A percentile compares a stretch with the other conserved stretches of the same genome.
Conservation (phyloP, 352 stramenopile genomes). For the Globisporangium iwayamae region DNA sequence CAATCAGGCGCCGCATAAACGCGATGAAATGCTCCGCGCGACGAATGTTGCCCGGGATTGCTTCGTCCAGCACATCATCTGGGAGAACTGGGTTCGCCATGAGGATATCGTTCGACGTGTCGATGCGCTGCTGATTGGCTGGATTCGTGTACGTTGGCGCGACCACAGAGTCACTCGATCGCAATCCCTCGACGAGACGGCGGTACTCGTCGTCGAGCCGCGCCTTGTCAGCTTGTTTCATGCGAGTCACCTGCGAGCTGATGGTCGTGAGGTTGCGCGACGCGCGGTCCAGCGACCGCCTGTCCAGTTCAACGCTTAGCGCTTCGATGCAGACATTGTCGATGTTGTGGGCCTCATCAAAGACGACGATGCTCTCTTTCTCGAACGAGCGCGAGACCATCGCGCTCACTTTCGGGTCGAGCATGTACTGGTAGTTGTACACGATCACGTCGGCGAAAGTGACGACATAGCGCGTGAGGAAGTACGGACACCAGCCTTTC, state of each 20-base stretch:
- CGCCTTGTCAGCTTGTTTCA: conserved; percentile 91
- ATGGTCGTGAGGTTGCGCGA: conserved; percentile 87
- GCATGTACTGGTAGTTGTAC: conserved; percentile 99
- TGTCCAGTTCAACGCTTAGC: conserved; percentile 95
- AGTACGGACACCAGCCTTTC: conserved; percentile 98
- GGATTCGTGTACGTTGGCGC: conserved; percentile 49
- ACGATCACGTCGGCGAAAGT: conserved; percentile 97
- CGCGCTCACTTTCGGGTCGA: conserved; percentile 95
- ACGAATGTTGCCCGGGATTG: conserved; percentile 97
- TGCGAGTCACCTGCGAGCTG: conserved; percentile 67
- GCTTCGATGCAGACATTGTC: conserved; percentile 99
- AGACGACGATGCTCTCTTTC: conserved; percentile 91
- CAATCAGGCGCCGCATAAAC: conserved; percentile 97
- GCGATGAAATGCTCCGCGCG: conserved; percentile 97
- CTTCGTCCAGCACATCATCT: conserved; percentile 95
- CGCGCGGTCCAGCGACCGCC: conserved; percentile 88
- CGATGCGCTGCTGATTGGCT: conserved; percentile 34
- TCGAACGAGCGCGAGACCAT: conserved; percentile 94
- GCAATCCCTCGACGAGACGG: conserved; percentile 93
- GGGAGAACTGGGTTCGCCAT: conserved; percentile 83
- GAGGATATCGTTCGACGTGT: conserved; percentile 60
- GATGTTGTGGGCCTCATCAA: conserved; percentile 99
- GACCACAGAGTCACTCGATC: conserved; percentile 84
- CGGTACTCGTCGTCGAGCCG: conserved; percentile 94
- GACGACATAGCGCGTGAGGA: conserved; percentile 96